Base-by-base conservation (phyloP, 164 flowering plant genomes). In the Taxillus chinensis region DNA sequence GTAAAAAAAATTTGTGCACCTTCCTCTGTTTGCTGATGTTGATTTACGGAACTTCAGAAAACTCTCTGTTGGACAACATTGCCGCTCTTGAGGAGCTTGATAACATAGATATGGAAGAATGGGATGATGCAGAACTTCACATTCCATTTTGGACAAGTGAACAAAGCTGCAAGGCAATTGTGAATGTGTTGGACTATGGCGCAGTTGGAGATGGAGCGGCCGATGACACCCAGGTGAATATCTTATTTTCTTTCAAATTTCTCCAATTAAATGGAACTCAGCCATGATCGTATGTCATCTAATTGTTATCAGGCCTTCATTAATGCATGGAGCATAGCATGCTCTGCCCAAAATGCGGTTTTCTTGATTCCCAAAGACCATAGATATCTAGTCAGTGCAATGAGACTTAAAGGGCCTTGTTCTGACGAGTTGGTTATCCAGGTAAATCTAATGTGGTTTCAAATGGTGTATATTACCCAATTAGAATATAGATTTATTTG, bases 141-240 rank as follows among this genome's bases (percentile, higher is more conserved):
- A 9, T 6, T 9, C 73, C 68, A 8, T 48, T 11, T 7, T 11
- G 51, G 51, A 11, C 51, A 78, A 77, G 83, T 62, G 59, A 53
- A 81, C 85, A 61, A 65, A 72, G 58, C 70, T 63, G 40, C 77
- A 78, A 46, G 67, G 66, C 41, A 84, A 83, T 86, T 61, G 85
- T 90, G 49, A 90, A 86, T 76, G 97, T 90, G 48, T 95, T 90
- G 71, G 70, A 76, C 68, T 89, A 85, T 72, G 96, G 95, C 62
- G 99, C 99, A 41, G 86, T 63, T 63, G 99, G 99, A 50, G 92
- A 93, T 84, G 99, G 97, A 52, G 70, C 77, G 66, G 62, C 96
- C 50, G 99, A 93, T 85, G 97, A 93, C 72, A 90, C 99, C 15
- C 74, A 83, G 92, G 97, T 88, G 59, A 70, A 41, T 63, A 2